These are phyloP conservation scores for Diplodia sapinea DNA, from an alignment of 2,329 filamentous ascomycete genomes.

Conservation along the genomic window DNA sequence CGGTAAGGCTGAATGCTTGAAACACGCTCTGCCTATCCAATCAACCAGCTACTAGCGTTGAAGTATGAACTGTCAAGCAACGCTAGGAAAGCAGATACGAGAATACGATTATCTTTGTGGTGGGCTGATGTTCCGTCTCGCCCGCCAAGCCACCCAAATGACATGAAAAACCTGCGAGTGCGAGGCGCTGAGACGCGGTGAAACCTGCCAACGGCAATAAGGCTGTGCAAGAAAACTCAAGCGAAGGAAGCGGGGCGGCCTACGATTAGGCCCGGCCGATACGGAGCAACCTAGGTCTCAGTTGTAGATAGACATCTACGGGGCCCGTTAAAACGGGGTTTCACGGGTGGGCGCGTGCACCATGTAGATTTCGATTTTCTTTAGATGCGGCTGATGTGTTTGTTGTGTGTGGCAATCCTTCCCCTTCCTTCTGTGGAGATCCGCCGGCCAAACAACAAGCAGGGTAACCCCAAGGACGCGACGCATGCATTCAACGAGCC, in stretches of 20 bases:
- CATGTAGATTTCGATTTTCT: neutral
- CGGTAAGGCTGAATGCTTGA: slow-evolving; percentile 20
- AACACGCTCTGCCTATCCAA: neutral
- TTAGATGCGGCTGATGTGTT: neutral
- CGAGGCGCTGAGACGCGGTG: slow-evolving; percentile 15
- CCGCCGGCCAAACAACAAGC: neutral
- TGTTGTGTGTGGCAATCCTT: neutral
- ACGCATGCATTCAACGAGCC: neutral
- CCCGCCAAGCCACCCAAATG: neutral
- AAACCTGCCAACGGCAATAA: neutral
- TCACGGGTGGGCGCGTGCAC: neutral
- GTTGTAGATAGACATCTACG: slow-evolving; percentile 12
- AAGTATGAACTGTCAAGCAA: neutral
- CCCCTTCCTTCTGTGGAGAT: neutral
- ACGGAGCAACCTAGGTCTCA: neutral
- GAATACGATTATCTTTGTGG: neutral
- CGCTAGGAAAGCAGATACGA: slow-evolving; percentile 8
- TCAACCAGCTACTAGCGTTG: neutral
- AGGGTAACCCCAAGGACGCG: neutral
- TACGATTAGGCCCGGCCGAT: neutral
- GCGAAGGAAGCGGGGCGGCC: neutral
- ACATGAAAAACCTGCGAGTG: neutral
- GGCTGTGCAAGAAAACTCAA: neutral
- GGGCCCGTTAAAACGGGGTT: neutral
- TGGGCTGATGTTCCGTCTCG: neutral